phyloP scores from a whole-genome alignment of 2,329 filamentous ascomycete species.

The Phyllosticta citrichinensis region DNA sequence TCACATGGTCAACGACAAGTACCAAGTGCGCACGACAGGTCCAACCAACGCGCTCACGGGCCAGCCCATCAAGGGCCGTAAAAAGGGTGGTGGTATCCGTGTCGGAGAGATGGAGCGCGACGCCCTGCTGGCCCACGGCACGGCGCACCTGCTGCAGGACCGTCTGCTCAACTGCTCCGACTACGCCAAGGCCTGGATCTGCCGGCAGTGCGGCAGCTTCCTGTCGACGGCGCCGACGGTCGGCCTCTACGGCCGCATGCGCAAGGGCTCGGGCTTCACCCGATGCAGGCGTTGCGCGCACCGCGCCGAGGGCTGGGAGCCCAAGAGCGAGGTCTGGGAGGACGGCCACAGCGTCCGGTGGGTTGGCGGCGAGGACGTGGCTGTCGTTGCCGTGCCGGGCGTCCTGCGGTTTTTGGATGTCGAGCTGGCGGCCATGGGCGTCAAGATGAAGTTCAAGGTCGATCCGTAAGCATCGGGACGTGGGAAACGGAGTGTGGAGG shows the following conservation, averaged over 20 bases:
- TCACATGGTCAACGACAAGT: constrained; percentile 99
- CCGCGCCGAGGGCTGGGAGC: constrained; percentile 34
- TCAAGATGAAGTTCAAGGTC: constrained; percentile 87
- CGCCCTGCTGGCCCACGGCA: constrained; percentile 86
- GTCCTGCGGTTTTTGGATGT: constrained; percentile 91
- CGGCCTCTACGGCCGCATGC: constrained; percentile 45
- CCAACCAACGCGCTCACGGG: constrained; percentile 84
- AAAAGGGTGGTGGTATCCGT: constrained; percentile 95
- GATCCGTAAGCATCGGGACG: constrained; percentile 17
- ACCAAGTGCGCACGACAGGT: constrained; percentile 92
- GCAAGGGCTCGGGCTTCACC: constrained; percentile 54
- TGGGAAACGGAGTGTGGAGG: neutral
- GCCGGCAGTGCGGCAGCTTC: constrained; percentile 82
- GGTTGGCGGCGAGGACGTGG: constrained; percentile 83
- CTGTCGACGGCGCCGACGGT: constrained; percentile 75
- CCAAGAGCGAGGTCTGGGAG: constrained; percentile 72
- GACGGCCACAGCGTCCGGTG: constrained; percentile 78
- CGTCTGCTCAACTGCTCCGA: constrained; percentile 95
- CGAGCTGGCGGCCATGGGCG: constrained; percentile 91
- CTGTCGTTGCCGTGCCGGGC: constrained; percentile 82
- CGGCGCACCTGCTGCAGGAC: constrained; percentile 89
- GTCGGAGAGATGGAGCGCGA: constrained; percentile 99
- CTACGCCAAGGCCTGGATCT: constrained; percentile 82
- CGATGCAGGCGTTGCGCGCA: constrained; percentile 71
- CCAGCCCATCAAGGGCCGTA: constrained; percentile 93